Base-by-base conservation (phyloP, 257 asterid genomes). In the Plectranthus barbatus region DNA sequence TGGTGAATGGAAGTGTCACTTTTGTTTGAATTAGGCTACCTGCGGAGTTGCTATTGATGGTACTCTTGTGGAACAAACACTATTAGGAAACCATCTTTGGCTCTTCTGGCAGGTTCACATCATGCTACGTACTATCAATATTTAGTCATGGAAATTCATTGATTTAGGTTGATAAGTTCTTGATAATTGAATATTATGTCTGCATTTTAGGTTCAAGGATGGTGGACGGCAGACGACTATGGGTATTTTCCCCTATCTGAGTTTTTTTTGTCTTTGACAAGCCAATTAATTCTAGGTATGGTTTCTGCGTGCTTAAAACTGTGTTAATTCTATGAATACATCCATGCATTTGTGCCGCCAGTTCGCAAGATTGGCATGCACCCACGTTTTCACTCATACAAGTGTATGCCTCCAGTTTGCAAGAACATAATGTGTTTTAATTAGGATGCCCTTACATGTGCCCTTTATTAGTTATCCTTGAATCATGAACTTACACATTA, bases 201-300 rank as follows among this genome's bases (percentile, higher is more conserved):
- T 52, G 18, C 45, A 2, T 68, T 56, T 42, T 57, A 62, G 76
- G 71, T 40, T 60, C 44, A 31, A 13, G 7, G 69, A 64, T 39
- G 39, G 45, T 17, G n/a, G 31, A 26, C 5, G 31, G 31, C 31
- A 44, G 70, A 49, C 24, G 58, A 66, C 42, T 18, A 44, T 37
- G 45, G 76, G 79, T 69, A 72, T 67, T 42, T n/a, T 72, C 45
- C 9, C 0, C 55, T 45, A 13, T 23, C 18, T 4, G 1, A 4
- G 13, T 5, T 47, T 23, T 53, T 24, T 67, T 44, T 33, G 34
- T 15, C 56, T 57, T 40, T 11, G 34, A 2, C 39, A 13, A 44
- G 36, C 34, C 14, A 41, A 24, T 24, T 53, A 5, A 15, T 48
- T 19, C 6, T 37, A n/a, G n/a, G n/a, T n/a, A n/a, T n/a, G n/a